These are phyloP conservation scores for Thymus quinquecostatus DNA, from an alignment of 257 asterid species.

Conservation along the genomic window DNA sequence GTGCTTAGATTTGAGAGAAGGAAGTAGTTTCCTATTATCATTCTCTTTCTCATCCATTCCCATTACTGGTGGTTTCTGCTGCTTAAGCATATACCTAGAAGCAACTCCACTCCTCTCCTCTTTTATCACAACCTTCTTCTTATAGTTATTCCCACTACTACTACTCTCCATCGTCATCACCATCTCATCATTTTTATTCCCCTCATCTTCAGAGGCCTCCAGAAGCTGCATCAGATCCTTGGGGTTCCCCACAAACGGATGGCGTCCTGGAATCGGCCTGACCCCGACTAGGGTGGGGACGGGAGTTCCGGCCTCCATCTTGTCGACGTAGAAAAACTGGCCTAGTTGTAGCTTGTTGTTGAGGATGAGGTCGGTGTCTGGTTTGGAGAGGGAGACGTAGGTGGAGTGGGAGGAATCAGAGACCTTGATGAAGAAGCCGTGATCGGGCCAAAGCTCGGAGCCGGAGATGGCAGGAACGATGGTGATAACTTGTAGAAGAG, in stretches of 20 bases:
- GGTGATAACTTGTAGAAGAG: constrained; percentile 76
- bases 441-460: constrained; percentile 78
- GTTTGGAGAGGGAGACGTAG: constrained; percentile 61
- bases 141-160: constrained; percentile 24
- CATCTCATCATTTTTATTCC: constrained; percentile 10
- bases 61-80: too few relatives aligned
- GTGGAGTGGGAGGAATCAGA: constrained; percentile 91
- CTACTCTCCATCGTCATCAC: constrained; percentile 21
- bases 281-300: constrained; percentile 74
- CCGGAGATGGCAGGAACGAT: constrained; percentile 84
- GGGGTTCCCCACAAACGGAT: constrained; percentile 76
- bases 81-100: constrained; percentile 67
- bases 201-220: constrained; percentile 52
- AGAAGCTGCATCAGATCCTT: constrained; percentile 83
- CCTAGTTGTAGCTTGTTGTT: constrained; percentile 81
- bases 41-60: constrained; percentile 37
- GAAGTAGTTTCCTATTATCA: constrained; percentile 44
- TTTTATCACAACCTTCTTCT: constrained; percentile 67
- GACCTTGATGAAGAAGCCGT: constrained; percentile 87
- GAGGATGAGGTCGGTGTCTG: constrained; percentile 73
- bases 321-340: constrained; percentile 80
- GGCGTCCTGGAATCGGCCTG: constrained; percentile 79
- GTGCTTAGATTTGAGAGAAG: constrained; percentile 46
- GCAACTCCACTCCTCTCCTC: constrained; percentile 77
- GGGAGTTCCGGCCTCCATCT: constrained; percentile 69